A percentile compares a stretch with the other conserved stretches of the same genome.
These are phyloP conservation scores for Candida tibetensis DNA, from an alignment of 805 yeast genomes.

Conservation along the genomic window DNA sequence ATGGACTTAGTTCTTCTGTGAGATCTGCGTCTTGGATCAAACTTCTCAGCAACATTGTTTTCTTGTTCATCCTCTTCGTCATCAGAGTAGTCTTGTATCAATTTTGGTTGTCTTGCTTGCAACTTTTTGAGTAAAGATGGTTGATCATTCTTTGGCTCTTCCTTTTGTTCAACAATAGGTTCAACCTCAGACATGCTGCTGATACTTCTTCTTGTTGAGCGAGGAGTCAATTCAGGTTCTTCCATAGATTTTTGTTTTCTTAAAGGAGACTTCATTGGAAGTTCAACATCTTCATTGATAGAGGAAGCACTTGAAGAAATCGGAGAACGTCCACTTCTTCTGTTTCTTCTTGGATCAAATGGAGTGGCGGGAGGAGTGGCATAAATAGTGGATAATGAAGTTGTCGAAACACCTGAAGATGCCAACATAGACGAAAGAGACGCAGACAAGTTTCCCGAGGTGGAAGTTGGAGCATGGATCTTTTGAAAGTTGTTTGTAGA, in stretches of 20 bases:
- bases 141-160: constrained; percentile 1
- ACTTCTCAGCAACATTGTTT: constrained; percentile 5
- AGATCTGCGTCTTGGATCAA: constrained; percentile 17
- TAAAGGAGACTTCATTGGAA: constrained; percentile 14
- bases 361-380: constrained; percentile 14
- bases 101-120: constrained; percentile 8
- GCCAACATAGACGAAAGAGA: constrained; percentile 12
- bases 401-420: constrained; percentile 1
- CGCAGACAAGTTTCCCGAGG: constrained; percentile 11
- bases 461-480: constrained; percentile 6
- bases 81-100: constrained; percentile 10
- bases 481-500: constrained; percentile 8
- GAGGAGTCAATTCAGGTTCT: constrained; percentile 25
- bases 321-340: constrained; percentile 15
- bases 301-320: constrained; percentile 10
- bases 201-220: constrained; percentile 21
- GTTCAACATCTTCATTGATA: constrained; percentile 9
- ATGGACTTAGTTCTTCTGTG: constrained; percentile 18
- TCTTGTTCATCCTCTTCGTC: constrained; percentile 9
- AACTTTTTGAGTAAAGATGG: constrained; percentile 12
- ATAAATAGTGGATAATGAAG: constrained; percentile 7
- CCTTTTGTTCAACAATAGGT: constrained; percentile 6
- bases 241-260: constrained; percentile 8
- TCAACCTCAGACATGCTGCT: constrained; percentile 4
- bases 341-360: constrained; percentile 22